Evolutionary conservation across 331 rosid species (phyloP), one percentile per base, ranked within the genome.

Genomic region (Quercus lobata): DNA sequence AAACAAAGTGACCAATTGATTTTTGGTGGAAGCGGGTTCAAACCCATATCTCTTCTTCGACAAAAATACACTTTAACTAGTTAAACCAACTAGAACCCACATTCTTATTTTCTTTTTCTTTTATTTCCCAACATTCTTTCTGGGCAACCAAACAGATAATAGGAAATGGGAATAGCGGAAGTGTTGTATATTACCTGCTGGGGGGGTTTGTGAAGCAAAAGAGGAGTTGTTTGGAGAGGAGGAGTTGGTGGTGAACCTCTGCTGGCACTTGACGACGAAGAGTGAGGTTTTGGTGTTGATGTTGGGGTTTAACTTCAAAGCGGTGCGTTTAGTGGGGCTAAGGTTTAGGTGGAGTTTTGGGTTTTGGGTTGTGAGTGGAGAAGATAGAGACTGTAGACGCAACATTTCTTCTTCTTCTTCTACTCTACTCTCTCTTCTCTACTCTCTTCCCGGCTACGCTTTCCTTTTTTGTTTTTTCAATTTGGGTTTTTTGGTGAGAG

Each of bases 201-300:
- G 18, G 35, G 85, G 75, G 32, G 85, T 1, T 22, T 78, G 84
- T 15, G 86, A 75, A 62, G 81, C 7, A n/a, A 76, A 58, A 19
- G 85, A 74, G 17, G 85, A 74, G 77, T 71, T 75, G 49, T 58
- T 63, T 17, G 82, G 79, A 24, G 86, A 8, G 74, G 79, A 19
- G 15, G 69, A 37, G 46, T 41, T 41, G 16, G 86, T 7, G 54
- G 76, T 57, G 66, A 78, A 72, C 70, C 85, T 37, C 79, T 80
- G 83, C 62, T 79, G 90, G 62, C 92, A 92, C 84, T 85, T 92
- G 35, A 90, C 24, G 14, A 41, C 46, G 46, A 41, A 41, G 12
- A 8, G 46, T 41, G 88, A 69, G 57, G 84, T 83, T 4, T 80
- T 86, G 46, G 41, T 53, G 21, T 70, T 17, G 10, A 70, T 52